Evolutionary conservation across 768 basidiomycete species (phyloP), one percentile per base, ranked within the genome.

Genomic region (Coprinopsis cinerea): DNA sequence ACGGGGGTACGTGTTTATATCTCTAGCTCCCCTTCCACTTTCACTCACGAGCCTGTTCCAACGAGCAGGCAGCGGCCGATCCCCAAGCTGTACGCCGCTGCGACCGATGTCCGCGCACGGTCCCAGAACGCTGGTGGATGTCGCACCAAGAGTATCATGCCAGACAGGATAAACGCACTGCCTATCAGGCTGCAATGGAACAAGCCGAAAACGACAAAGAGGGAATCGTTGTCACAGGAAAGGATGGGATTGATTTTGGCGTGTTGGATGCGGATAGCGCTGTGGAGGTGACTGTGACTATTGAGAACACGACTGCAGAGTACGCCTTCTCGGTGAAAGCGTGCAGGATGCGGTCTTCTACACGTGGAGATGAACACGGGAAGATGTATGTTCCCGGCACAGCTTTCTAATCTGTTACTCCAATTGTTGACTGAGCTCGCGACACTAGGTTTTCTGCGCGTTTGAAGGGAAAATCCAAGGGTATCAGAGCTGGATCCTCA

Each of bases 201-300:
- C 66, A 67, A 27, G 70, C 77, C 0, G 69, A 73, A 39, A 63
- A 65, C 25, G 75, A 81, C 57, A 78, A 77, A 48, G 63, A 75
- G 30, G 75, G 72, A 1, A 61, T 79, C 11, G 60, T 57, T 4
- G 71, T 82, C 23, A 66, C 60, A 36, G 61, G 60, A 23, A 59
- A 67, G 25, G 44, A 51, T 4, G 75, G 71, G 1, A 36, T 79
- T 4, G 66, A 79, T 60, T 77, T 80, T 54, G 77, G 73, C 2
- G 60, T 80, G 36, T 53, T 80, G 20, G 70, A 71, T 17, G 49
- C 57, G 4, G 62, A 61, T 9, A 58, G 53, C 10, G 34, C 63
- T 26, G 64, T 66, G n/a, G 66, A 66, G 40, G 43, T 60, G 24
- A 52, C 45, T 7, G 49, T 67, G 23, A 59, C 60, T 2, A 48